Percentiles rank a stretch among this genome's conserved stretches.
Conservation (phyloP, 2,329 filamentous ascomycete genomes). For the Lecanicillium sp. region DNA sequence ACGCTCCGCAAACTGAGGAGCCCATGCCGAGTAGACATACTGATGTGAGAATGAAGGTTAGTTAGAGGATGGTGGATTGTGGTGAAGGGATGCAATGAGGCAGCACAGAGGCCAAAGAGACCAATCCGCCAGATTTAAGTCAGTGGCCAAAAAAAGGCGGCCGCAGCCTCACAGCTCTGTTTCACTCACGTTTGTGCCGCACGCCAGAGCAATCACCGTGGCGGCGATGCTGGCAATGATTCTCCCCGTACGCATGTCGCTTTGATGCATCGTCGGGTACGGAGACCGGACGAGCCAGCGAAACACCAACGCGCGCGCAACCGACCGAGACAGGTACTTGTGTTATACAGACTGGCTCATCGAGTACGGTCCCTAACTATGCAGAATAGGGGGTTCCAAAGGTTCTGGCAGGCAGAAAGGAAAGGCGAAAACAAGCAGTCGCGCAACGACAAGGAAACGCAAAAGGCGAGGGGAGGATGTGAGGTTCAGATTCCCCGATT, state of each 20-base stretch:
- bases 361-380: too few relatives aligned
- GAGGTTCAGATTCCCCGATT: too few relatives aligned
- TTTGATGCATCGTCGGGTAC: slow-evolving; percentile 32
- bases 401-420: too few relatives aligned
- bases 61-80: not conserved
- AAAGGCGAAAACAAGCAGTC: too few relatives aligned
- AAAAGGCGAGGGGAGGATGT: too few relatives aligned
- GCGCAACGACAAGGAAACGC: too few relatives aligned
- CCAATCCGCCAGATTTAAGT: not conserved
- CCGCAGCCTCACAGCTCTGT: too few relatives aligned
- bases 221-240: slow-evolving; percentile 79
- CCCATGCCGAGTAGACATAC: slow-evolving; percentile 99
- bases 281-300: slow-evolving; percentile 1
- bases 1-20: slow-evolving; percentile 84
- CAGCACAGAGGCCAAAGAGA: not conserved
- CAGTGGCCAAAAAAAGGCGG: too few relatives aligned
- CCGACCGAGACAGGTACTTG: not conserved
- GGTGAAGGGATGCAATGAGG: slow-evolving; percentile 1
- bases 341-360: not conserved
- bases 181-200: slow-evolving; percentile 78
- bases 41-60: slow-evolving; percentile 27
- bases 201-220: slow-evolving; percentile 77
- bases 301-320: not conserved
- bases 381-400: too few relatives aligned
- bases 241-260: slow-evolving; percentile 53